Percentiles rank a stretch among this genome's conserved stretches.
These are phyloP conservation scores for Prinsepia uniflora DNA, from an alignment of 306 rosid species.

Conservation along the genomic window DNA sequence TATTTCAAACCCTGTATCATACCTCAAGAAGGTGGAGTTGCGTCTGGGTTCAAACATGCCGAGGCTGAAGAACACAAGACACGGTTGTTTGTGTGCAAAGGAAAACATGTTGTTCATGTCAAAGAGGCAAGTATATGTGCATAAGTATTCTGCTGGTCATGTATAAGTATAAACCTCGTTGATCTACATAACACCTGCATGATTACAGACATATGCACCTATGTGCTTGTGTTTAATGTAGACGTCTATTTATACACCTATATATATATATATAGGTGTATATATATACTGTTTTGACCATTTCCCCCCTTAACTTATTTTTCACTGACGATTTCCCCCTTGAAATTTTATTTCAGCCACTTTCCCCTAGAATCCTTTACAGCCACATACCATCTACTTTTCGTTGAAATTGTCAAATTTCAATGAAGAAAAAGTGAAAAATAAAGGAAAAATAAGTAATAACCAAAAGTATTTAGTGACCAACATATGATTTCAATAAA, in stretches of 20 bases:
- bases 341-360: too few species aligned
- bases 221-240: not conserved
- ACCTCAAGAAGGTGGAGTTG: constrained; percentile 92
- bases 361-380: too few species aligned
- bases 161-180: constrained; percentile 27
- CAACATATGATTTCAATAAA: too few species aligned
- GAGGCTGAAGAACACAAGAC: constrained; percentile 79
- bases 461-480: too few species aligned
- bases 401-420: too few species aligned
- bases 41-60: constrained; percentile 88
- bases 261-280: not conserved
- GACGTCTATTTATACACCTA: not conserved
- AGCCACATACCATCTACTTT: too few species aligned
- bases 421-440: too few species aligned
- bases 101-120: constrained; percentile 93
- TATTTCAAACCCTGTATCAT: constrained; percentile 93
- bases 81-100: constrained; percentile 77
- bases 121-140: constrained; percentile 73
- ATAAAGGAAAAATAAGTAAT: too few species aligned
- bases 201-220: not conserved
- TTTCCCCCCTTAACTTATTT: too few species aligned
- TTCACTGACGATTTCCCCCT: too few species aligned
- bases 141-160: constrained; percentile 27
- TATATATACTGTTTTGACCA: not conserved
- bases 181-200: not conserved